Conservation (phyloP, 306 rosid species). For the Ziziphus jujuba region DNA sequence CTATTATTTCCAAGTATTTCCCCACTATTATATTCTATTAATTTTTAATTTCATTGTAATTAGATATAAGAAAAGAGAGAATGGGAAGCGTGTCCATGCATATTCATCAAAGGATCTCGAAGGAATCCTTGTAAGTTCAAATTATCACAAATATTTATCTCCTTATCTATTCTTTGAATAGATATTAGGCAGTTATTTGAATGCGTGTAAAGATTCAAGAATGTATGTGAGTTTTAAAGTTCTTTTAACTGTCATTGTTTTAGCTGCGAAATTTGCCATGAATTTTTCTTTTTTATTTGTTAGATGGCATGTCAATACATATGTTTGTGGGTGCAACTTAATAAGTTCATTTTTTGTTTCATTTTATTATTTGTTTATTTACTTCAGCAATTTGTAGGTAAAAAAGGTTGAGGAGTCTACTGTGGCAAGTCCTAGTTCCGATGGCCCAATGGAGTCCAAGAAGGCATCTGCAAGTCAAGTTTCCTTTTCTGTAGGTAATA, state of each 20-base stretch:
- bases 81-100: conserved; percentile 78
- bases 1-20: conserved; percentile 2
- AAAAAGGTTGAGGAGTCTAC: conserved; percentile 56
- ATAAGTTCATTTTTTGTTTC: conserved; percentile 1
- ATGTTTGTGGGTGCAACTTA: background rate
- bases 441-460: conserved; percentile 37
- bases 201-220: background rate
- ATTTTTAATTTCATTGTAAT: conserved; percentile 12
- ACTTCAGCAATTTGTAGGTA: conserved; percentile 45
- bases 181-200: background rate
- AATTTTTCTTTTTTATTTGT: background rate
- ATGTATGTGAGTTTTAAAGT: background rate
- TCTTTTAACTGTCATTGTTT: background rate
- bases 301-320: background rate
- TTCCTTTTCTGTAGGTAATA: conserved; percentile 50
- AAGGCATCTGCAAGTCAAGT: conserved; percentile 39
- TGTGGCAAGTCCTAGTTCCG: conserved; percentile 31
- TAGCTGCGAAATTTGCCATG: background rate
- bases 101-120: conserved; percentile 87
- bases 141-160: background rate
- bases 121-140: conserved; percentile 84
- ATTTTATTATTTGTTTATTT: conserved; percentile 18
- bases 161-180: background rate
- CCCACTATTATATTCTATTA: background rate
- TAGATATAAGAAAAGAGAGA: conserved; percentile 88